Evolutionary conservation across 768 basidiomycete genomes (phyloP).

Genomic region (Pleurotus platypus): DNA sequence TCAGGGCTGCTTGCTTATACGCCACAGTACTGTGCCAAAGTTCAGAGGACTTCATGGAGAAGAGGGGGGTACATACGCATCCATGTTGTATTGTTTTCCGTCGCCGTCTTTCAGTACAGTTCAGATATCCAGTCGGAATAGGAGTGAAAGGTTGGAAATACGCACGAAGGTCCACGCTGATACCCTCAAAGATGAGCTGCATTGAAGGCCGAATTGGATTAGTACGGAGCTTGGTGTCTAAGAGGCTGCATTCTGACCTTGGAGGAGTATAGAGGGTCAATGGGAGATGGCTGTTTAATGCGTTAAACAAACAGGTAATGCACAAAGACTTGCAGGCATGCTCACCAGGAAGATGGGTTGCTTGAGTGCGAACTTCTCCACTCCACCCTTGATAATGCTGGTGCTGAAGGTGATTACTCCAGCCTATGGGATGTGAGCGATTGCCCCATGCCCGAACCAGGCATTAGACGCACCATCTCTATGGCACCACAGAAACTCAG

Average conservation of each 20-base stretch:
- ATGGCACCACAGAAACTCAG: slow-evolving; percentile 77
- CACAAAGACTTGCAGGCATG: background rate
- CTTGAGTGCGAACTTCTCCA: slow-evolving; percentile 70
- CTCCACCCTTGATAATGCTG: slow-evolving; percentile 69
- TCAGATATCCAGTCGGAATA: no score
- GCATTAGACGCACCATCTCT: slow-evolving; percentile 50
- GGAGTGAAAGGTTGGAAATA: background rate
- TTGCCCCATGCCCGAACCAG: no score
- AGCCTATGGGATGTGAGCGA: slow-evolving; percentile 31
- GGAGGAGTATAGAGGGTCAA: slow-evolving; percentile 73
- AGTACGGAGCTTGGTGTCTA: background rate
- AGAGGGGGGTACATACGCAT: slow-evolving; percentile 42
- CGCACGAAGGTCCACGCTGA: slow-evolving; percentile 68
- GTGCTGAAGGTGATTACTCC: slow-evolving; percentile 71
- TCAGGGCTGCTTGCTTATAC: slow-evolving; percentile 77
- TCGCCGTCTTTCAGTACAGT: slow-evolving; percentile 48
- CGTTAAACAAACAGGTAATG: background rate
- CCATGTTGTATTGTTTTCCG: slow-evolving; percentile 76
- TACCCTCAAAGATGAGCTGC: slow-evolving; percentile 70
- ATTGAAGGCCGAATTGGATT: background rate
- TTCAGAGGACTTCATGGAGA: background rate
- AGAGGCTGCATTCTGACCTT: slow-evolving; percentile 33
- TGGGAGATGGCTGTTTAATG: slow-evolving; percentile 58
- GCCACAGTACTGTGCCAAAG: slow-evolving; percentile 52
- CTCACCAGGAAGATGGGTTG: slow-evolving; percentile 71